Conservation (phyloP, 352 stramenopile species). For the Pythium phragmitis region DNA sequence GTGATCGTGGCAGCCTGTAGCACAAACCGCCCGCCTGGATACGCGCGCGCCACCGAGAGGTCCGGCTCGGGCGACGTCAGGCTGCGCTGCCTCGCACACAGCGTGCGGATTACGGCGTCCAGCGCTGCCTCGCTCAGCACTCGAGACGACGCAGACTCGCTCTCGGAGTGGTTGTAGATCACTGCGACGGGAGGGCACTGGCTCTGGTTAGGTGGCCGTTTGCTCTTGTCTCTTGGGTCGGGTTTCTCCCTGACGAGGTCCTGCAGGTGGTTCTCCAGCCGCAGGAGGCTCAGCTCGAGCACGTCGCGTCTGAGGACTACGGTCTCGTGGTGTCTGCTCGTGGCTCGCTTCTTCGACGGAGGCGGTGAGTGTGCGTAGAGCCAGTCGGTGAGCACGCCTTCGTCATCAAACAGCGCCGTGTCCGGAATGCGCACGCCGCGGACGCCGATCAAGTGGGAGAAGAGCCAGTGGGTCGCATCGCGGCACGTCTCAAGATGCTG, state of each 20-base stretch:
- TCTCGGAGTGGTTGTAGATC: conserved; percentile 18
- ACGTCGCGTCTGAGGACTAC: conserved; percentile 20
- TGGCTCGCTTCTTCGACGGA: not conserved
- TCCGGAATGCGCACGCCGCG: conserved; percentile 32
- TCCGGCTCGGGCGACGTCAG: conserved; percentile 30
- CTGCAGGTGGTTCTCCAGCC: conserved; percentile 39
- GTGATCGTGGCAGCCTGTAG: conserved; percentile 25
- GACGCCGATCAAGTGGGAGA: conserved; percentile 29
- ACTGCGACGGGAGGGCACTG: conserved; percentile 16
- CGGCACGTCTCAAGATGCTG: conserved; percentile 15
- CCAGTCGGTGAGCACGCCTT: conserved; percentile 44
- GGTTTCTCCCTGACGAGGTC: conserved; percentile 12
- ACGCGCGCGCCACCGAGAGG: conserved; percentile 20
- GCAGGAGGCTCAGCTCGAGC: conserved; percentile 37
- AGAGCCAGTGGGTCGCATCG: conserved; percentile 36
- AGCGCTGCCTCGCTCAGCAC: conserved; percentile 26
- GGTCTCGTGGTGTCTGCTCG: not conserved
- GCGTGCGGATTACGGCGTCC: conserved; percentile 25
- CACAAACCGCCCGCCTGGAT: conserved; percentile 27
- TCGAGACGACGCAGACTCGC: not conserved
- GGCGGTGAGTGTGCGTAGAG: conserved; percentile 9
- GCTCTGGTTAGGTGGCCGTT: no score
- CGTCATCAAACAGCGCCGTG: conserved; percentile 40
- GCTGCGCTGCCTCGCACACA: conserved; percentile 34
- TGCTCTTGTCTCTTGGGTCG: not conserved